Evolutionary conservation across 2,329 filamentous ascomycete genomes (phyloP).

Genomic region (Myriosclerotinia curreyana): DNA sequence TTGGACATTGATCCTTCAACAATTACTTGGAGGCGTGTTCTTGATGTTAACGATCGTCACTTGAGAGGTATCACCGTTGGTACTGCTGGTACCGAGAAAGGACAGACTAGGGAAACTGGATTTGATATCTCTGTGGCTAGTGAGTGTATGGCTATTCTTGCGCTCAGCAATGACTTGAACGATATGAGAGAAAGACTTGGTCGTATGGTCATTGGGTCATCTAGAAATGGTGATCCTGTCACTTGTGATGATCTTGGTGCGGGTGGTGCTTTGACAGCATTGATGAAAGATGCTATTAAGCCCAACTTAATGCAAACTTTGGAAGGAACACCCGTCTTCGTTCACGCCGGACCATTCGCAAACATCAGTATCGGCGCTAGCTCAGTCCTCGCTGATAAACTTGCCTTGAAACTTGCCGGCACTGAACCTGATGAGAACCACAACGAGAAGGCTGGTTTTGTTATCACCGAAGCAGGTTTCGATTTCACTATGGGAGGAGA

Average conservation of each 20-base stretch:
- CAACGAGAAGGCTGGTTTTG: conserved; percentile 79
- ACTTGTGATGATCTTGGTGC: conserved; percentile 95
- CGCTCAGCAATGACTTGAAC: conserved; percentile 78
- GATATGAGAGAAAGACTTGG: conserved; percentile 94
- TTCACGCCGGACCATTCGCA: conserved; percentile 95
- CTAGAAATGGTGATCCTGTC: conserved; percentile 79
- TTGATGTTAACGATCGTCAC: conserved; percentile 97
- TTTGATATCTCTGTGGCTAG: conserved; percentile 98
- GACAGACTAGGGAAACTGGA: conserved; percentile 80
- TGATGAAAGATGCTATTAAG: conserved; percentile 99
- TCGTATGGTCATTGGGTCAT: conserved; percentile 92
- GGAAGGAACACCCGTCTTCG: conserved; percentile 95
- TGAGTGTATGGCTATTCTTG: conserved; percentile 97
- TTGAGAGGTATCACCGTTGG: conserved; percentile 86
- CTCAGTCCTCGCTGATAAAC: conserved; percentile 89
- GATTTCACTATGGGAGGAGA: conserved; percentile 99
- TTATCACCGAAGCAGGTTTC: conserved; percentile 95
- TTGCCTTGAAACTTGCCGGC: conserved; percentile 92
- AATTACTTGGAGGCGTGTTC: conserved; percentile 93
- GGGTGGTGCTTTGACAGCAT: conserved; percentile 84
- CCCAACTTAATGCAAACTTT: conserved; percentile 98
- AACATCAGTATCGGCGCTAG: conserved; percentile 98
- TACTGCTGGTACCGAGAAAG: conserved; percentile 85
- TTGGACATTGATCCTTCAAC: conserved; percentile 95
- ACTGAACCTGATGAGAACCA: conserved; percentile 90